These are phyloP conservation scores for Malassezia globosa DNA, from an alignment of 1,284 basidiomycete species.

Conservation along the genomic window DNA sequence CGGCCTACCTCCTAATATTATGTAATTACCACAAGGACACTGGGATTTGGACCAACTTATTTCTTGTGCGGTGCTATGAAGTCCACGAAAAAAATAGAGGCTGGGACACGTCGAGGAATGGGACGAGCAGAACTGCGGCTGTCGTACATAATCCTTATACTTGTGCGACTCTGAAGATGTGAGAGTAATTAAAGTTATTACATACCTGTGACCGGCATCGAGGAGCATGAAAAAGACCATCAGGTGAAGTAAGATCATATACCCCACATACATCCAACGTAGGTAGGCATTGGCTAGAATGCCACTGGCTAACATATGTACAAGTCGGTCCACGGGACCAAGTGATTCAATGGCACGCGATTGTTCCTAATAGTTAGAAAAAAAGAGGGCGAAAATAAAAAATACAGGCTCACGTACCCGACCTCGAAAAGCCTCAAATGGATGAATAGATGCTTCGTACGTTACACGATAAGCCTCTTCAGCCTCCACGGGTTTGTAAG, in stretches of 20 bases:
- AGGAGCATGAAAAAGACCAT: constrained; percentile 61
- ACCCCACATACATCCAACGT: constrained; percentile 63
- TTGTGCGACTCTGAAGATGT: not conserved
- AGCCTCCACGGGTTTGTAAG: constrained; percentile 37
- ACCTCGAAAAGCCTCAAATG: constrained; percentile 90
- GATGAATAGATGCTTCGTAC: constrained; percentile 93
- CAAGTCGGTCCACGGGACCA: constrained; percentile 78
- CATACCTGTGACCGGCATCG: constrained; percentile 22
- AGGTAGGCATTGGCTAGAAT: constrained; percentile 70
- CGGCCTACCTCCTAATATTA: too few species aligned
- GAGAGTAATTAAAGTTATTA: not conserved
- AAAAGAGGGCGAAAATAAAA: too few species aligned
- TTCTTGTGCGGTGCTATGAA: too few species aligned
- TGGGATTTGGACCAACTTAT: too few species aligned
- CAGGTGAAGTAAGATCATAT: constrained; percentile 65
- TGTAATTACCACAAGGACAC: too few species aligned
- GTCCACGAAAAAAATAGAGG: too few species aligned
- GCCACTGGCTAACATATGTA: constrained; percentile 69
- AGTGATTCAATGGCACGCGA: constrained; percentile 77
- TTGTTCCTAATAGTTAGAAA: constrained; percentile 59
- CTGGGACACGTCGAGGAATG: too few species aligned
- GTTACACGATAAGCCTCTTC: constrained; percentile 69
- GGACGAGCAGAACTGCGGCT: too few species aligned
- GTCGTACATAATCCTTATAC: too few species aligned
- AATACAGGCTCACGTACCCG: constrained; percentile 59